phyloP scores from a whole-genome alignment of 345 rosid species.

The Acer negundo region DNA sequence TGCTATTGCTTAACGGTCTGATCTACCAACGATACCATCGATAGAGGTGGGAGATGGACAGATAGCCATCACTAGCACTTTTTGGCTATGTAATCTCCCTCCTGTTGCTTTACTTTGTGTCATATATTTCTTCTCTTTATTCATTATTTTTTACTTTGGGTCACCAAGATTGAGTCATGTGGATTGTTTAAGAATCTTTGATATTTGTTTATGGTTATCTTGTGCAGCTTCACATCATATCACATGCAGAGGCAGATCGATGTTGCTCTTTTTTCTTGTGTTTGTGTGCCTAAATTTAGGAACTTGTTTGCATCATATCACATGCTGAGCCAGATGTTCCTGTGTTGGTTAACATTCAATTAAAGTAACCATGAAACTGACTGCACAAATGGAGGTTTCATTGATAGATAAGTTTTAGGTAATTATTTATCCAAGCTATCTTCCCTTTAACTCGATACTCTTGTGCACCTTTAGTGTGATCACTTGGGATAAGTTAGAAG shows the following conservation, averaged over 20 bases:
- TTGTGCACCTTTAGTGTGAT: background rate
- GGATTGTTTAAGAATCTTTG: conserved; percentile 9
- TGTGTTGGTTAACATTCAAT: no score
- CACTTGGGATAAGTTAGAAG: background rate
- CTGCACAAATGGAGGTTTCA: background rate
- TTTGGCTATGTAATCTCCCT: background rate
- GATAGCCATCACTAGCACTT: background rate
- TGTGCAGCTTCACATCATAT: background rate
- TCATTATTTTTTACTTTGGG: background rate
- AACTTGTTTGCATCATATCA: background rate
- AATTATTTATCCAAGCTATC: background rate
- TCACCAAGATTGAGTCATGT: background rate
- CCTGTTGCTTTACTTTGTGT: background rate
- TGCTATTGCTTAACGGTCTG: background rate
- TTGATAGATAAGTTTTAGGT: background rate
- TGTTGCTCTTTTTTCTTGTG: background rate
- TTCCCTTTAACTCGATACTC: background rate
- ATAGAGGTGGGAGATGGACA: background rate
- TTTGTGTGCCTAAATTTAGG: background rate
- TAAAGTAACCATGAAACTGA: background rate
- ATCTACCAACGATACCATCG: background rate
- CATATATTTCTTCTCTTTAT: background rate
- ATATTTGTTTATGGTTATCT: background rate
- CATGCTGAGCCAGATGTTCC: no score
- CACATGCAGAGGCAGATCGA: background rate